Percentiles rank a stretch among this genome's conserved stretches.
These are phyloP conservation scores for Trapa incisa DNA, from an alignment of 345 rosid species.

Conservation along the genomic window DNA sequence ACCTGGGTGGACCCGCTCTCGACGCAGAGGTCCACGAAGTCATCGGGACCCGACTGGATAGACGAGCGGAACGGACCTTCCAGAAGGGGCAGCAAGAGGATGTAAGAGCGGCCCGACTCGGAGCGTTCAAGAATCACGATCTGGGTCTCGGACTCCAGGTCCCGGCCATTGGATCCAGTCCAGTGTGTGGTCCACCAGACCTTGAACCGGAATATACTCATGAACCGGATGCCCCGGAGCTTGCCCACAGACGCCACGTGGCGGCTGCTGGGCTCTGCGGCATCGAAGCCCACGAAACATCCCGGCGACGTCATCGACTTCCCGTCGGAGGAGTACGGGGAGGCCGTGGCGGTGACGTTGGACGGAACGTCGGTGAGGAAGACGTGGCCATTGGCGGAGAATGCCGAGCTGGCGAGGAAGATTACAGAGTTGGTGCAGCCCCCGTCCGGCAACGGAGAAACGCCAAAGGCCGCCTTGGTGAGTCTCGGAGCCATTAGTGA, in stretches of 20 bases:
- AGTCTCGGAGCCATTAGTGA: constrained; percentile 36
- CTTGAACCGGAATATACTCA: constrained; percentile 97
- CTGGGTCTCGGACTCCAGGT: constrained; percentile 78
- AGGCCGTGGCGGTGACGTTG: constrained; percentile 39
- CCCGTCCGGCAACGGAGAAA: constrained; percentile 13
- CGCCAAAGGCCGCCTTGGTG: constrained; percentile 17
- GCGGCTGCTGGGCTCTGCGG: constrained; percentile 27
- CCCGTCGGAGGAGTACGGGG: constrained; percentile 23
- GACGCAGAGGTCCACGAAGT: constrained; percentile 61
- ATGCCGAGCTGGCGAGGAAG: constrained; percentile 36
- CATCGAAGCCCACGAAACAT: constrained; percentile 54
- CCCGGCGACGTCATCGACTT: constrained; percentile 32
- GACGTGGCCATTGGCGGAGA: constrained; percentile 49
- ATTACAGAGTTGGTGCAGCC: constrained; percentile 17
- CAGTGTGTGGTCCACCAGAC: constrained; percentile 99
- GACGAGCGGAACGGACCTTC: constrained; percentile 72
- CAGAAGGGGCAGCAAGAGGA: constrained; percentile 55
- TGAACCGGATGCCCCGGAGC: constrained; percentile 50
- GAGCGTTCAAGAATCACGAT: constrained; percentile 52
- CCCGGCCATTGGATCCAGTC: constrained; percentile 68
- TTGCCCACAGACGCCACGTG: constrained; percentile 70
- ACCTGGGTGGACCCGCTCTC: constrained; percentile 79
- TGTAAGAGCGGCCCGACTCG: constrained; percentile 50
- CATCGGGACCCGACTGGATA: constrained; percentile 50
- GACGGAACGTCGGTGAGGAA: constrained; percentile 57